Percentiles rank a stretch among this genome's conserved stretches.
phyloP scores from a whole-genome alignment of 2,329 filamentous ascomycete genomes.

The Cladosporium sp. region DNA sequence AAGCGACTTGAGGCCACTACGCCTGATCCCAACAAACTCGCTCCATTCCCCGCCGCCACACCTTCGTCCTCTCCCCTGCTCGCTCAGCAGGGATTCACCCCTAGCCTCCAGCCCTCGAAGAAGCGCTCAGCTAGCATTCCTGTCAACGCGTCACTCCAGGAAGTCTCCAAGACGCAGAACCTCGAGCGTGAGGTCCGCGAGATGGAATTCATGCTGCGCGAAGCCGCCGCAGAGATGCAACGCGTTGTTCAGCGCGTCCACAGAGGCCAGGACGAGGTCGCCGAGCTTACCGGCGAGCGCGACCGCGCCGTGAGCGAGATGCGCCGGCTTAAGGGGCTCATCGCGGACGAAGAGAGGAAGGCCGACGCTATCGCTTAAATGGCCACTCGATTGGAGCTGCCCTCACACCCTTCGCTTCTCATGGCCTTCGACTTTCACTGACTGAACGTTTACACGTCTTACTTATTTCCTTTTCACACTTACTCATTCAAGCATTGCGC shows the following conservation, averaged over 20 bases:
- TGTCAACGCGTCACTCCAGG: conserved; percentile 52
- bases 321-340: conserved; percentile 65
- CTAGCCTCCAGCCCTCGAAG: conserved; percentile 57
- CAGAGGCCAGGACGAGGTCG: conserved; percentile 77
- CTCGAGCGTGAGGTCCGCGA: conserved; percentile 79
- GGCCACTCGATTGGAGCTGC: neutral
- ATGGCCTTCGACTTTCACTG: neutral
- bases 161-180: conserved; percentile 71
- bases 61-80: conserved; percentile 1
- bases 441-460: conserved; percentile 5
- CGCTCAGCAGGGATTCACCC: conserved; percentile 36
- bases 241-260: conserved; percentile 82
- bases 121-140: conserved; percentile 55
- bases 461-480: neutral
- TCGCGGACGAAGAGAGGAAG: conserved; percentile 57
- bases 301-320: conserved; percentile 75
- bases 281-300: conserved; percentile 72
- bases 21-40: conserved; percentile 49
- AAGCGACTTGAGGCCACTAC: conserved; percentile 57
- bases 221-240: conserved; percentile 80
- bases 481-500: neutral
- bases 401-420: neutral
- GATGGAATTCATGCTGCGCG: conserved; percentile 75
- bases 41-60: conserved; percentile 30
- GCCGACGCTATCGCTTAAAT: conserved; percentile 9